Conservation (phyloP, 2,329 filamentous ascomycete genomes). For the Nemania diffusa region DNA sequence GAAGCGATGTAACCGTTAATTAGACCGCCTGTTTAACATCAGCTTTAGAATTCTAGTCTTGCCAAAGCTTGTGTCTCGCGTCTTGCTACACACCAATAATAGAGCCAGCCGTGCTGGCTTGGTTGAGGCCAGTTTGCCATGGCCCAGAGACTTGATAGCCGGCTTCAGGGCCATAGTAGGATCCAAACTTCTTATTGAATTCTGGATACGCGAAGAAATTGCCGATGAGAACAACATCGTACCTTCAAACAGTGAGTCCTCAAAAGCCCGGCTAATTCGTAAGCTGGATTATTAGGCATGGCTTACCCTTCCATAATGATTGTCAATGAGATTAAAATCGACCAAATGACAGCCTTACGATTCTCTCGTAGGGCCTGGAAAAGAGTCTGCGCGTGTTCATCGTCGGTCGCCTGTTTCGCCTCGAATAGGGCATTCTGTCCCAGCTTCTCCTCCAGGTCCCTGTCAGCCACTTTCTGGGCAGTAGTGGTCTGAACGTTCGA, state of each 20-base stretch:
- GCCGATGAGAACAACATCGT: slow-evolving; percentile 48
- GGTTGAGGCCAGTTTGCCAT: slow-evolving; percentile 48
- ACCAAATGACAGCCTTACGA: slow-evolving; percentile 47
- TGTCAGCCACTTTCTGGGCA: slow-evolving; percentile 47
- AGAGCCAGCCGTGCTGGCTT: slow-evolving; percentile 46
- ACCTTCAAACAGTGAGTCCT: slow-evolving; percentile 37
- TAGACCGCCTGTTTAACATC: slow-evolving; percentile 40
- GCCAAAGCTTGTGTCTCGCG: not conserved
- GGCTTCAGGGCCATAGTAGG: slow-evolving; percentile 38
- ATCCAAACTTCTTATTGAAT: slow-evolving; percentile 47
- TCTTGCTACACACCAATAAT: slow-evolving; percentile 44
- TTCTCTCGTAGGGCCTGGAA: slow-evolving; percentile 45
- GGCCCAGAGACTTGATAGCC: slow-evolving; percentile 46
- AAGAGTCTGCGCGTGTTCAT: slow-evolving; percentile 48
- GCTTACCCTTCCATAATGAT: slow-evolving; percentile 51
- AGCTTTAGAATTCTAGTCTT: not conserved
- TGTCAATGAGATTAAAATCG: slow-evolving; percentile 47
- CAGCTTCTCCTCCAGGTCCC: slow-evolving; percentile 47
- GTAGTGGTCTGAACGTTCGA: slow-evolving; percentile 31
- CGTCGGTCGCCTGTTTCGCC: slow-evolving; percentile 47
- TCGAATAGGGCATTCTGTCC: slow-evolving; percentile 45
- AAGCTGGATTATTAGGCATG: not conserved
- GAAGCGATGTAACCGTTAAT: slow-evolving; percentile 47
- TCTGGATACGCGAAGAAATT: slow-evolving; percentile 48
- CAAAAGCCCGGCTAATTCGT: not conserved